Percentiles rank a stretch among this genome's conserved stretches.
Conservation (phyloP, 2,329 filamentous ascomycete genomes). For the Xylaria sp. region DNA sequence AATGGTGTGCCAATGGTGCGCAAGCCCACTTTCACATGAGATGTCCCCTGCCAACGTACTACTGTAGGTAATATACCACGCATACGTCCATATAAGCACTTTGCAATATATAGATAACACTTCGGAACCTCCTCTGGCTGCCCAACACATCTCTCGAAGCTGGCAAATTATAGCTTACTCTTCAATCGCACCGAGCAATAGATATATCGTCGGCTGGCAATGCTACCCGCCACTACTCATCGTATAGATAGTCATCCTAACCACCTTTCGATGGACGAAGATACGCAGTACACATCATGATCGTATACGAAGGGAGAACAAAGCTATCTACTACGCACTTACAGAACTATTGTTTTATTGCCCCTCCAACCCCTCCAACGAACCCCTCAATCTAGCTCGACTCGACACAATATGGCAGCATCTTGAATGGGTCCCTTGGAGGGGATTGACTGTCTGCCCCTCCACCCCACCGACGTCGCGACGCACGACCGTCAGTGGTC, state of each 20-base stretch:
- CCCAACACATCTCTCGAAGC: background rate
- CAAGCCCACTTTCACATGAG: constrained; percentile 48
- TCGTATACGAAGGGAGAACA: background rate
- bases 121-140: background rate
- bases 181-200: too few relatives aligned
- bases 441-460: constrained; percentile 32
- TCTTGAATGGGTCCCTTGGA: constrained; percentile 9
- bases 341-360: too few relatives aligned
- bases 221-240: constrained; percentile 1
- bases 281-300: background rate
- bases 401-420: constrained; percentile 21
- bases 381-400: constrained; percentile 19
- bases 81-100: too few relatives aligned
- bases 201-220: too few relatives aligned
- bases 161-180: background rate
- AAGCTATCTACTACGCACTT: background rate
- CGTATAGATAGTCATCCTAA: too few relatives aligned
- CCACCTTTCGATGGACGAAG: background rate
- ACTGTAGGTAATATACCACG: too few relatives aligned
- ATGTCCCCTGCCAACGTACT: constrained; percentile 20
- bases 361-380: constrained; percentile 20
- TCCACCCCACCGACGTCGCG: constrained; percentile 40
- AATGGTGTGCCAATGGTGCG: constrained; percentile 35
- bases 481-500: constrained; percentile 24
- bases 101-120: background rate